Percentiles rank a stretch among this genome's conserved stretches.
phyloP scores from a whole-genome alignment of 306 rosid genomes.

The Casuarina cunninghamiana region DNA sequence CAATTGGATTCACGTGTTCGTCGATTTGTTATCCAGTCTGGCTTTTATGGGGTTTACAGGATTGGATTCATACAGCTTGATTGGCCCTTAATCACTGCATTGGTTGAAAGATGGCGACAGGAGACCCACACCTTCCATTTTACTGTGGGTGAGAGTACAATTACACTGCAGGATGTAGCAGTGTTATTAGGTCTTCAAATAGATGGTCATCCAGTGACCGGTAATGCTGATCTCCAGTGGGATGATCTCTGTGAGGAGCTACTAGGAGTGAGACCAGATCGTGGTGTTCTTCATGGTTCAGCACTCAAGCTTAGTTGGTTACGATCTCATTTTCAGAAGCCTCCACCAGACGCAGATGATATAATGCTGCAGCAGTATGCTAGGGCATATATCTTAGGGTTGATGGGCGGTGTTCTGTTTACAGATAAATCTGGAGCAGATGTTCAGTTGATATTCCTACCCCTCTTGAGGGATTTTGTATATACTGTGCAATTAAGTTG shows the following conservation, averaged over 20 bases:
- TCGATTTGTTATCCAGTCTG: conserved; percentile 24
- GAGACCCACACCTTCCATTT: conserved; percentile 36
- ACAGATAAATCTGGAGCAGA: conserved; percentile 30
- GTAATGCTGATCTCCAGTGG: conserved; percentile 27
- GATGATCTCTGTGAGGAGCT: conserved; percentile 28
- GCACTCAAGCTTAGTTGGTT: conserved; percentile 38
- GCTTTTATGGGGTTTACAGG: conserved; percentile 22
- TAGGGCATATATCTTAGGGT: conserved; percentile 27
- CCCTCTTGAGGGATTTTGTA: conserved; percentile 24
- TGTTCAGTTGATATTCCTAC: conserved; percentile 31
- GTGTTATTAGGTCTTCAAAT: conserved; percentile 22
- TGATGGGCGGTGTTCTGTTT: conserved; percentile 28
- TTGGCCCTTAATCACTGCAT: conserved; percentile 32
- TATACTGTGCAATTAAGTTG: conserved; percentile 14
- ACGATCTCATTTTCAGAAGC: conserved; percentile 11
- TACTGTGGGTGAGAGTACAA: conserved; percentile 30
- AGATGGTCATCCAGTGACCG: conserved; percentile 25
- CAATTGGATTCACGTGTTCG: conserved; percentile 22
- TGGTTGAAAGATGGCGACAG: conserved; percentile 34
- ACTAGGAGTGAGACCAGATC: conserved; percentile 25
- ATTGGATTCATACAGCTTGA: conserved; percentile 29
- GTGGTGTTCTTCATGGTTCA: conserved; percentile 20
- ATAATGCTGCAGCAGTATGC: conserved; percentile 19
- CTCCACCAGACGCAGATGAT: conserved; percentile 24
- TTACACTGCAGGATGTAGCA: conserved; percentile 31